phyloP scores from a whole-genome alignment of 305 asterid genomes.

The Fraxinus velutina region DNA sequence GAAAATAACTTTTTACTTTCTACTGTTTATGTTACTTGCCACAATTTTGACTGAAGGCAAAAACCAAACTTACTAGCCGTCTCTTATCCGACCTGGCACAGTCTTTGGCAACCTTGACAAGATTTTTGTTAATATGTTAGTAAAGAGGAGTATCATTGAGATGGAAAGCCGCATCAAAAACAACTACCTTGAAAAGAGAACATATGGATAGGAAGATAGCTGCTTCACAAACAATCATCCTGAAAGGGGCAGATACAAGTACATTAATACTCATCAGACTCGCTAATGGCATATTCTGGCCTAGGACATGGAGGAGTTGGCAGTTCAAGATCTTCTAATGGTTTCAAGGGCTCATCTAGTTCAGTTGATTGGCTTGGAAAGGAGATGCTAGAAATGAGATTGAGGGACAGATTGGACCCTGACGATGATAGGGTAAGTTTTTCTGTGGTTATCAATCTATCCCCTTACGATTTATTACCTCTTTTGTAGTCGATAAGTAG shows the following conservation, averaged over 20 bases:
- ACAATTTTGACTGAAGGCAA: background rate
- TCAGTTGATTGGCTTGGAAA: slow-evolving; percentile 96
- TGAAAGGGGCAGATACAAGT: slow-evolving; percentile 35
- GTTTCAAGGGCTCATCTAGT: slow-evolving; percentile 85
- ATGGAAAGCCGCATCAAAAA: slow-evolving; percentile 35
- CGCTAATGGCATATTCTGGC: slow-evolving; percentile 78
- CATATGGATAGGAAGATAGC: slow-evolving; percentile 33
- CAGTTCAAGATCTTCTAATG: slow-evolving; percentile 86
- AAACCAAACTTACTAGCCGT: background rate
- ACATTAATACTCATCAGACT: slow-evolving; percentile 32
- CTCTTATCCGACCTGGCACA: slow-evolving; percentile 22
- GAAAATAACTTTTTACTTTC: background rate
- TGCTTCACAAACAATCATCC: slow-evolving; percentile 16
- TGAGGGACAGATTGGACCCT: slow-evolving; percentile 72
- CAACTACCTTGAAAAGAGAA: slow-evolving; percentile 22
- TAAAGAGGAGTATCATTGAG: slow-evolving; percentile 36
- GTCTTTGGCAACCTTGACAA: slow-evolving; percentile 15
- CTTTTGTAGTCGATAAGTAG: slow-evolving; percentile 15
- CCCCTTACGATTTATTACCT: slow-evolving; percentile 8
- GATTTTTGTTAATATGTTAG: slow-evolving; percentile 30
- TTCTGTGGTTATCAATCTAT: slow-evolving; percentile 13
- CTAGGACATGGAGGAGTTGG: slow-evolving; percentile 91
- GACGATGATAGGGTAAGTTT: slow-evolving; percentile 79
- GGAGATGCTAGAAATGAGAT: slow-evolving; percentile 89
- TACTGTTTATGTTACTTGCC: slow-evolving; percentile 13